Base-by-base conservation (phyloP, 1,284 basidiomycete genomes). In the Rhodotorula mucilaginosa region DNA sequence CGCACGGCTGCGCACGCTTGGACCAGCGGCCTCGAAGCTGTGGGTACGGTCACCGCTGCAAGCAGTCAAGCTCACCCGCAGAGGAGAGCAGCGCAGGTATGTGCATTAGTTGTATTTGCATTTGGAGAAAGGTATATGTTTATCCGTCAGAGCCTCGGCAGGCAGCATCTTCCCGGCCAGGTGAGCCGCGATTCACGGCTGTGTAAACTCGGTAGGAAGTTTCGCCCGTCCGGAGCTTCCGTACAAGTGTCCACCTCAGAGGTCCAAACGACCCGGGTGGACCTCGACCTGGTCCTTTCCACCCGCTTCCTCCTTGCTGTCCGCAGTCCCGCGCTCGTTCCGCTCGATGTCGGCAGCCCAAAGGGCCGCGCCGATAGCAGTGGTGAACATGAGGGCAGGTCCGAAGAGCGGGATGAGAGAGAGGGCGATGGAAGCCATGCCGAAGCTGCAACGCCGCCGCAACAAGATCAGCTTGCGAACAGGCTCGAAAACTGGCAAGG, bases 331-430 rank as follows among this genome's bases (percentile, higher is more conserved):
- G 21, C 34, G 6, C 29, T 23, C 26, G 39, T 49, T 72, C 68
- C 83, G 84, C 79, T 89, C 87, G 15, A 88, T 71, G 67, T 88
- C 85, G 19, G 86, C 85, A 0, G 88, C 89, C 88, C 88, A 90
- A 66, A 91, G 80, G 4, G 89, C 89, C 0, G 89, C 89, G 34
- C 89, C 89, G 44, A 89, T 86, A 0, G 86, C 85, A 39, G 84
- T 84, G 1, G 86, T 86, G 76, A 87, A 86, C 49, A 80, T 82
- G 46, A 86, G 71, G 61, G 87, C 82, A 10, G 85, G 69, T 23
- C 74, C 85, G 26, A 86, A 83, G 58, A 89, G 79, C 3, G 89
- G 89, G 48, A 90, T 80, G 61, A 90, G 83, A 76, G 86, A 87
- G 74, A 90, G 82, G 2, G 85, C 81, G 65, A 88, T 82, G 0